Conservation (phyloP, 805 yeast species). For the Soucietia sequanensis region DNA sequence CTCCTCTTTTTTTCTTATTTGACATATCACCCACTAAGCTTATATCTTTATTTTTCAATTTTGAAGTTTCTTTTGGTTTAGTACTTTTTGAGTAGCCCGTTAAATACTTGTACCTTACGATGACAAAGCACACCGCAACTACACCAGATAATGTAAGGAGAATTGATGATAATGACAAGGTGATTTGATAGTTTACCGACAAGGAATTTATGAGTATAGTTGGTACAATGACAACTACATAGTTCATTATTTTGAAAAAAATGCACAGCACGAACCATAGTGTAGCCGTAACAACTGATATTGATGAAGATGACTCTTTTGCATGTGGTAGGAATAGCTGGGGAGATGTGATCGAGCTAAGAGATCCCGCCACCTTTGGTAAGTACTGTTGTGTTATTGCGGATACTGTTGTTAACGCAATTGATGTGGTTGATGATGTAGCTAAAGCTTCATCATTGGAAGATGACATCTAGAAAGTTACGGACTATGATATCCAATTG, state of each 20-base stretch:
- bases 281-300: slow-evolving; percentile 11
- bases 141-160: slow-evolving; percentile 28
- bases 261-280: slow-evolving; percentile 20
- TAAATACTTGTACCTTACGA: slow-evolving; percentile 61
- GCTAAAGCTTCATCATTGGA: too few species aligned
- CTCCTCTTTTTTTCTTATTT: slow-evolving; percentile 22
- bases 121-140: slow-evolving; percentile 37
- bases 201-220: slow-evolving; percentile 11
- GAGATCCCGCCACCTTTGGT: too few species aligned
- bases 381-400: too few species aligned
- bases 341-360: too few species aligned
- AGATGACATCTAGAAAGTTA: too few species aligned
- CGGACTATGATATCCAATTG: too few species aligned
- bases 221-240: slow-evolving; percentile 15
- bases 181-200: slow-evolving; percentile 48
- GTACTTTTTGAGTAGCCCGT: slow-evolving; percentile 55
- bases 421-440: too few species aligned
- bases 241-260: slow-evolving; percentile 15
- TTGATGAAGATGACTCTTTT: too few species aligned
- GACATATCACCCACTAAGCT: slow-evolving; percentile 43
- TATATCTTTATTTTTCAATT: slow-evolving; percentile 41
- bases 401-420: too few species aligned
- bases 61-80: slow-evolving; percentile 40
- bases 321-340: too few species aligned
- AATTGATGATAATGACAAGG: slow-evolving; percentile 50